Evolutionary conservation across 768 basidiomycete species (phyloP).

Genomic region (Russula foetens): DNA sequence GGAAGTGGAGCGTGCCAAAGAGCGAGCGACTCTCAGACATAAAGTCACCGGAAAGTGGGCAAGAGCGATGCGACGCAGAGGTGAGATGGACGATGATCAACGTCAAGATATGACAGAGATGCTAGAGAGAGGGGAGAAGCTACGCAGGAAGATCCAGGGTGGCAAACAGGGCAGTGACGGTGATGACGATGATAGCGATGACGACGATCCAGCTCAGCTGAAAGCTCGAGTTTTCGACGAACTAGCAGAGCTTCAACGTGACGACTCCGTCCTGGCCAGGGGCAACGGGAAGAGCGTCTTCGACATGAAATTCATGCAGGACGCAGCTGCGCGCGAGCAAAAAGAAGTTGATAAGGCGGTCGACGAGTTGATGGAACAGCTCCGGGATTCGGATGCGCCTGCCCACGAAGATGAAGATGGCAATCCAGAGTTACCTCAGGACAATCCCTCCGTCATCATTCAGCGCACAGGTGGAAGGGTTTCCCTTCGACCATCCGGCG

Average conservation of each 20-base stretch:
- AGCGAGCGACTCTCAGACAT: conserved; percentile 84
- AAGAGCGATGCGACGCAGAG: conserved; percentile 57
- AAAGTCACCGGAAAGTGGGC: conserved; percentile 89
- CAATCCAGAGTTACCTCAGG: conserved; percentile 27
- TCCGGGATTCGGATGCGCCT: conserved; percentile 37
- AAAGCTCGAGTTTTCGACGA: conserved; percentile 23
- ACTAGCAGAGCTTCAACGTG: conserved; percentile 12
- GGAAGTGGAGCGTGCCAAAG: conserved; percentile 76
- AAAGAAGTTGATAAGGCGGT: conserved; percentile 49
- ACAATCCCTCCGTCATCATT: conserved; percentile 33
- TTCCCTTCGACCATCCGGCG: conserved; percentile 45
- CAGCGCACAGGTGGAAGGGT: conserved; percentile 63
- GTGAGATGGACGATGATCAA: conserved; percentile 57
- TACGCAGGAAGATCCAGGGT: conserved; percentile 70
- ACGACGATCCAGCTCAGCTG: conserved; percentile 47
- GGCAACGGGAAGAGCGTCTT: conserved; percentile 63
- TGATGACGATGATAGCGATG: conserved; percentile 36
- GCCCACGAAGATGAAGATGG: conserved; percentile 25
- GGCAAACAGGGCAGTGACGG: conserved; percentile 44
- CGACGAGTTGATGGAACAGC: conserved; percentile 66
- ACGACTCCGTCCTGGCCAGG: conserved; percentile 10
- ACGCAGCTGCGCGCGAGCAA: conserved; percentile 67
- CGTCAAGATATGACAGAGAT: conserved; percentile 74
- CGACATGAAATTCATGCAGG: conserved; percentile 98
- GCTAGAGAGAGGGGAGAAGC: conserved; percentile 72